Evolutionary conservation across 2,329 filamentous ascomycete genomes (phyloP), one percentile per base, ranked within the genome.

Genomic region (Scedosporium boydii): DNA sequence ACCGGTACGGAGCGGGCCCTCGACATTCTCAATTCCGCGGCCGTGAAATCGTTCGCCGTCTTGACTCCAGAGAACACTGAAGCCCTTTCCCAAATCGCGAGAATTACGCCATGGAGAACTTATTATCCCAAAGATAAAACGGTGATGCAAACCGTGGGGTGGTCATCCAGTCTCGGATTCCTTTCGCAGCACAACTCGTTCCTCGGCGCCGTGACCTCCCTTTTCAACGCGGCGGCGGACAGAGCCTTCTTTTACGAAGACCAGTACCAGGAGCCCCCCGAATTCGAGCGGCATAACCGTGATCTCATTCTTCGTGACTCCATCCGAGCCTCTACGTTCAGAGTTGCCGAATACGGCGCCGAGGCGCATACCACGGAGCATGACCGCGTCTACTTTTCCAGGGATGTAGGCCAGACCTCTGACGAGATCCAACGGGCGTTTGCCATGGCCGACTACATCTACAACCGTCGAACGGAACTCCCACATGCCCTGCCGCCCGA

Each of bases 1-100:
- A 87, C 82, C 0, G 84, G 85, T 0, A 84, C 81, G 0, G 83
- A 87, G 65, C 69, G 80, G 56, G 80, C 82, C 0, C 66, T 87
- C 0, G 65, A 67, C 0, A 81, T 83, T 1, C 68, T 87, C 0
- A 53, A 63, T 0, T 82, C 80, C 0, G 81, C 80, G 0, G 74
- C 80, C 0, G 69, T 84, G 0, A 68, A 71, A 18, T 87, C 83
- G 0, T 80, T 81, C 57, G 69, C 73, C 2, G 57, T 66, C 0
- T 70, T 86, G 0, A 69, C 69, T 2, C 23, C 63, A 0, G 71
- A 72, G 0, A 72, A 80, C 4, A 60, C 74, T 1, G 55, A 67
- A 1, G 59, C 79, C 0, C 68, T 84, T 0, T 3, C 44, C 0
- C n/a, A 67, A 0, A 75, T 84, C 29, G 72, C 77, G 0, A 14